Evolutionary conservation across 2,329 filamentous ascomycete genomes (phyloP), one percentile per base, ranked within the genome.

Genomic region (Magnaporthiopsis rhizophila): DNA sequence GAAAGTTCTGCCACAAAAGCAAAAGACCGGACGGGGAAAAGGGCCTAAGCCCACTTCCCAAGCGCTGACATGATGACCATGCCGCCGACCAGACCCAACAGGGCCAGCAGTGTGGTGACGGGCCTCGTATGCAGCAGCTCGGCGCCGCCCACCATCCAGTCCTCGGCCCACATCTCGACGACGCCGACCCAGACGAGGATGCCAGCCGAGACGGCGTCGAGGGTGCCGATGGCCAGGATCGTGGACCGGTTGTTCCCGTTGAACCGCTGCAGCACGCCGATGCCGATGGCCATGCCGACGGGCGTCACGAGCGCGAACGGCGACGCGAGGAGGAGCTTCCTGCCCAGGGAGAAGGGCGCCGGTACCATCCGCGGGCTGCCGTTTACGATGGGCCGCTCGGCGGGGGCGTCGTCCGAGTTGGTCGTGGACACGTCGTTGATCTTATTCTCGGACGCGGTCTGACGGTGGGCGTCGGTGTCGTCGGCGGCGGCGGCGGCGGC

Each of bases 111-210:
- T 0, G 85, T 85, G 65, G 79, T 81, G 0, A 78, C 34, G 1
- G 80, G 53, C 0, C 80, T 73, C 0, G 86, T 81, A 36, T 83
- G 75, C 21, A 81, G 73, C 72, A 90, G 74, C 70, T 89, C 84
- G 62, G 59, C 68, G 24, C 82, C 83, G 1, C 78, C 78, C 69
- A 85, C 76, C 69, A 89, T 82, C 90, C 90, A 93, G 71, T 93
- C 90, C 57, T 83, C 79, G 2, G 88, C 88, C 85, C 87, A 88
- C 89, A 93, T 92, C 76, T 92, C 89, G 0, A 92, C 89, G 1
- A 92, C 75, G 2, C 89, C 88, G 2, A 92, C 89, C 89, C 90
- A 93, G n/a, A 89, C 77, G 38, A 93, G 79, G 59, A 94, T 90
- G 34, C 90, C 90, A 0, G 90, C 89, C 0, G 86, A 90, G 12